Percentiles rank a stretch among this genome's conserved stretches.
Evolutionary conservation across 257 asterid species (phyloP).

Genomic region (Capsicum baccatum): DNA sequence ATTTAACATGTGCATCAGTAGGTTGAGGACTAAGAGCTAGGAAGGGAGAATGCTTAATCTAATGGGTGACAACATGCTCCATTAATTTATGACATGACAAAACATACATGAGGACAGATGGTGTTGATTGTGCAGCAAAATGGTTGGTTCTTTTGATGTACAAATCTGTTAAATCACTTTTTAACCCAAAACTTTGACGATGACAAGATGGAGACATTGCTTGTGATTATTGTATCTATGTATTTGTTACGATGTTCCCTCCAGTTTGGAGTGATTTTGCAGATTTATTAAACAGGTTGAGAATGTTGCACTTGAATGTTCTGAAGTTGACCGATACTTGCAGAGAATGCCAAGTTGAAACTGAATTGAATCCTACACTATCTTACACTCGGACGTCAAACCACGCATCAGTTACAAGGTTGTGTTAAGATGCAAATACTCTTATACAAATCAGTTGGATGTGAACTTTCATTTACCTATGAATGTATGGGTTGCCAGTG

Average conservation of each 20-base stretch:
- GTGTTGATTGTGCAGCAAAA: constrained; percentile 20
- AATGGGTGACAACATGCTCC: constrained; percentile 19
- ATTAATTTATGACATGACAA: not conserved
- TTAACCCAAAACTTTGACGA: constrained; percentile 12
- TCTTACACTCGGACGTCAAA: no score
- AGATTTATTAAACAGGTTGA: not conserved
- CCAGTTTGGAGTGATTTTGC: constrained; percentile 27
- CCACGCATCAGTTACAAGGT: no score
- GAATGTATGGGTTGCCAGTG: not conserved
- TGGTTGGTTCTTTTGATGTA: constrained; percentile 27
- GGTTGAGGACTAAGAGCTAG: constrained; percentile 18
- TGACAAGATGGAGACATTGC: not conserved
- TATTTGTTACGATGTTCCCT: constrained; percentile 1
- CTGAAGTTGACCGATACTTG: not conserved
- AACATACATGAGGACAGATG: constrained; percentile 20
- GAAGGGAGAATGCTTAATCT: constrained; percentile 15
- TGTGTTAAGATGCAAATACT: not conserved
- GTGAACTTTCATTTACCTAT: not conserved
- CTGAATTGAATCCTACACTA: not conserved
- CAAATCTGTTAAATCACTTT: not conserved
- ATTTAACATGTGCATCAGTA: constrained; percentile 22
- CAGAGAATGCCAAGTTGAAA: not conserved
- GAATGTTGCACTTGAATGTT: not conserved
- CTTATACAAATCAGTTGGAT: not conserved
- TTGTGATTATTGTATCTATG: constrained; percentile 27